These are phyloP conservation scores for Ormosia semicastrata DNA, from an alignment of 306 rosid genomes.

Conservation along the genomic window DNA sequence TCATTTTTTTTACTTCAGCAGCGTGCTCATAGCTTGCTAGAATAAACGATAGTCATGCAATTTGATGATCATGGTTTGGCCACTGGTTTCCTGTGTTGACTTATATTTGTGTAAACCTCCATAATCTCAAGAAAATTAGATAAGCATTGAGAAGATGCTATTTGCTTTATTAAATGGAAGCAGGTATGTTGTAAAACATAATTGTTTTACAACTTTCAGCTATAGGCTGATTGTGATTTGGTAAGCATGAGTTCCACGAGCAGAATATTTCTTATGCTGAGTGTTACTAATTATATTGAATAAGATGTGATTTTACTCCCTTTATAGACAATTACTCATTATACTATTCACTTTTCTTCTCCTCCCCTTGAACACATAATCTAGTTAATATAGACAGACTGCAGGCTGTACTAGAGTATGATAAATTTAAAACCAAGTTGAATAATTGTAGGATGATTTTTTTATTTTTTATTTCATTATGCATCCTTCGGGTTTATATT, in stretches of 20 bases:
- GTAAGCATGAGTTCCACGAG: slow-evolving; percentile 6
- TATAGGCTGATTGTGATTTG: background rate
- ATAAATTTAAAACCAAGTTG: background rate
- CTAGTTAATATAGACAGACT: background rate
- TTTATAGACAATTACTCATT: background rate
- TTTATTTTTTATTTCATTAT: background rate
- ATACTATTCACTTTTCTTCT: background rate
- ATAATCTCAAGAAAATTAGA: background rate
- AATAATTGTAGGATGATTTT: background rate
- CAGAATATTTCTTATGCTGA: background rate
- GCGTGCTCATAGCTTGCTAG: background rate
- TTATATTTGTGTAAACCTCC: background rate
- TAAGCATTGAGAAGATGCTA: background rate
- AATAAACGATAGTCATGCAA: slow-evolving; percentile 8
- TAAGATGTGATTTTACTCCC: background rate
- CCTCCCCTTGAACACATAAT: background rate
- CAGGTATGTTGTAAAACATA: background rate
- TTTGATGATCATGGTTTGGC: background rate
- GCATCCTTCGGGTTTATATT: background rate
- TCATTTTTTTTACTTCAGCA: background rate
- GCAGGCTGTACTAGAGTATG: background rate
- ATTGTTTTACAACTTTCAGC: background rate
- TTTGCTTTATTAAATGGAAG: background rate
- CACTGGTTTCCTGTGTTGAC: background rate
- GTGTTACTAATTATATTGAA: background rate